Base-by-base conservation (phyloP, 805 yeast species). In the Hanseniaspora hatyaiensis region DNA sequence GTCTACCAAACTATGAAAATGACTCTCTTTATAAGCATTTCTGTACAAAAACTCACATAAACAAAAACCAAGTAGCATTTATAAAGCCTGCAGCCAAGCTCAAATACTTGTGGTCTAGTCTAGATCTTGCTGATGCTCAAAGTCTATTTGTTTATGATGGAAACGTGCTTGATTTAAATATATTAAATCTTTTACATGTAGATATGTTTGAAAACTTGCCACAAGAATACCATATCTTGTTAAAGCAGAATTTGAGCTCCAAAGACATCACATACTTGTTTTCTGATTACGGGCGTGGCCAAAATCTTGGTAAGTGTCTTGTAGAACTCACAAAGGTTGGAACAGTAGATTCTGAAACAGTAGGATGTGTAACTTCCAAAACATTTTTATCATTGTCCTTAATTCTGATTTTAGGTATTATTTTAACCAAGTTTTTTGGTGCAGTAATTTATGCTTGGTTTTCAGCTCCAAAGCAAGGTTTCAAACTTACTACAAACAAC, bases 381-480 rank as follows among this genome's bases (percentile, higher is more conserved):
- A 78, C 88, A 33, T 96, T 92, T 1, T 72, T 92, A 51, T 76
- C 77, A 55, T 73, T 82, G 6, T 83, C 96, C 1, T 71, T 92
- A 57, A 80, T 82, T 8, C 86, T 92, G 60, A 88, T 92, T 56
- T 69, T 92, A 50, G 73, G 94, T 1, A 75, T 92, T 47, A 94
- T 87, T 20, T 58, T 79, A 45, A 70, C 70, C 36, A 88, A 88
- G 65, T 92, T 92, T 57, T 49, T 82, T 12, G 69, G 89, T 61
- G 96, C 98, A 0, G 80, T 89, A 59, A 85, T 87, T 61, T 92
- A 81, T 70, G 78, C 82, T 55, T 89, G 96, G 95, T 64, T 77
- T 50, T 65, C 89, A 16, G 72, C 95, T 8, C 75, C 77, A 36
- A 70, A 65, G 30, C 96, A 87, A 65, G 97, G 97, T 52, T 92